phyloP scores from a whole-genome alignment of 208 protist genomes.

The Acanthamoeba triangularis region DNA sequence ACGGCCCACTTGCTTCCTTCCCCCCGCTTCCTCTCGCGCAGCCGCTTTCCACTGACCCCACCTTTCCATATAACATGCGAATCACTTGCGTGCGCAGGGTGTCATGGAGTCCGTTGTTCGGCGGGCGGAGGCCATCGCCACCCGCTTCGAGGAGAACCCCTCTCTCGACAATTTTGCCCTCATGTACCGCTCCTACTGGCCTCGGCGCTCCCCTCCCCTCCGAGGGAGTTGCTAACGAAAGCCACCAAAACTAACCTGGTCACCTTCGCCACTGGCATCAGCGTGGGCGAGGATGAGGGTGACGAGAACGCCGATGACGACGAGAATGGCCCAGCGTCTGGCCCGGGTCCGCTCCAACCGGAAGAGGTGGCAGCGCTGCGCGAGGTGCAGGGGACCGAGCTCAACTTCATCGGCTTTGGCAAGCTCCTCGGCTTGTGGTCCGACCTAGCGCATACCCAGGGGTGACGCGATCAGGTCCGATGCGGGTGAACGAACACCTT shows the following conservation, averaged over 20 bases:
- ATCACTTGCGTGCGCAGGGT: background rate
- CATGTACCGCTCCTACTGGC: slow-evolving; percentile 2
- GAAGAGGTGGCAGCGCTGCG: background rate
- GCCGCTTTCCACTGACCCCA: too few species aligned
- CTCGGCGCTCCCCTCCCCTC: too few species aligned
- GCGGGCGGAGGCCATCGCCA: slow-evolving; percentile 63
- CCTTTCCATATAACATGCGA: background rate
- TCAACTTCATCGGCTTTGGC: slow-evolving; percentile 19
- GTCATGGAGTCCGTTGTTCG: slow-evolving; percentile 56
- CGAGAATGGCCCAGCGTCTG: background rate
- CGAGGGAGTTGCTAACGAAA: too few species aligned
- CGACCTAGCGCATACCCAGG: background rate
- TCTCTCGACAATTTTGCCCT: slow-evolving; percentile 45
- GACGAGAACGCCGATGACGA: background rate
- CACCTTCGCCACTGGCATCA: background rate
- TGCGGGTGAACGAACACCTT: too few species aligned
- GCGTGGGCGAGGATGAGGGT: background rate
- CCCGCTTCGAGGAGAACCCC: slow-evolving; percentile 66
- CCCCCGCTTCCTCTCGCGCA: background rate
- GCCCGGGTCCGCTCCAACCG: background rate
- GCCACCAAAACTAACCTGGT: too few species aligned
- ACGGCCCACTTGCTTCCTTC: background rate
- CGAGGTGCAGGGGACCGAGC: background rate
- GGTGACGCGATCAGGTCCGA: too few species aligned
- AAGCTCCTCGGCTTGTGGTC: background rate